Evolutionary conservation across 148 eudicot species (phyloP), one percentile per base, ranked within the genome.

Genomic region (Camellia lanceoleosa): DNA sequence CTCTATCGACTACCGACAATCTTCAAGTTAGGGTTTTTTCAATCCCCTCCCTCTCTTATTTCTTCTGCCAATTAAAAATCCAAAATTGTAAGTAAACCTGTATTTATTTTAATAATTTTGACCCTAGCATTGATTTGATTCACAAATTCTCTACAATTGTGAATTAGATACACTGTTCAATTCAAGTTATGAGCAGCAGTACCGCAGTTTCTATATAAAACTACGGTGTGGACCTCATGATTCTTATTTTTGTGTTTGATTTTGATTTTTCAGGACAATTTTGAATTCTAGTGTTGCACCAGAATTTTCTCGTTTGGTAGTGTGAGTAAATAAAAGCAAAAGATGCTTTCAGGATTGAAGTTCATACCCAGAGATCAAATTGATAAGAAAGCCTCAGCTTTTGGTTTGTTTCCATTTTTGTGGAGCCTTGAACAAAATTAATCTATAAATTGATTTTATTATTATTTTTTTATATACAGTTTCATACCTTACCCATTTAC

Each of bases 341-440:
- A 59, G 20, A 95, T 95, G 99, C 85, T 95, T 58, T 92, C 94
- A 7, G 99, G 97, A 64, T 80, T 95, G 82, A 95, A 95, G 83
- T 86, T 95, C 81, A 83, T 95, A 46, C 84, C 99, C 0, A 90
- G 96, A 7, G 99, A 95, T 72, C 84, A 92, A 55, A 58, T 95
- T 71, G 88, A 86, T 43, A 75, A 74, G 88, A 88, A 89, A 61
- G 19, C 46, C 71, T 46, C 15, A 10, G 14, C 19, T 19, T 78
- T 78, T 55, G 18, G 11, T 46, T 43, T 44, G 38, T 68, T 51
- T 65, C 63, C 12, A 68, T 47, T 54, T 20, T 18, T 75, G 1
- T 15, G 65, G 65, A 62, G 18, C 41, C 63, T 60, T 49, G 19
- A 7, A 5, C 16, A 75, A 30, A 52, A 23, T 73, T 67, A 7